These are phyloP conservation scores for Agaricales sp. DNA, from an alignment of 1,284 basidiomycete species.

Conservation along the genomic window DNA sequence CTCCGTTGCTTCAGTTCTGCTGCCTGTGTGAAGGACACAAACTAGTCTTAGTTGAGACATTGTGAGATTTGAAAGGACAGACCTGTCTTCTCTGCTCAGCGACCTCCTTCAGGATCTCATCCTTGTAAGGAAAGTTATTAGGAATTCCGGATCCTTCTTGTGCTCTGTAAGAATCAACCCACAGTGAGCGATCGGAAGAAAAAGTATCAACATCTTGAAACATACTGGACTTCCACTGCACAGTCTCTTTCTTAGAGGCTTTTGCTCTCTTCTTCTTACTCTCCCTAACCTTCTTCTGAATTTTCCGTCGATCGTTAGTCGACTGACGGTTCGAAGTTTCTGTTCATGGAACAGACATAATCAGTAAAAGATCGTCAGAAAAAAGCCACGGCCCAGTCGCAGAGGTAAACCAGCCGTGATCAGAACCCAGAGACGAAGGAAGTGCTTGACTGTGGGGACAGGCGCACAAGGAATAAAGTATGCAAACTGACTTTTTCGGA, in stretches of 20 bases:
- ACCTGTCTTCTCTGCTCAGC: conserved; percentile 71
- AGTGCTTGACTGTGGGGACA: no score
- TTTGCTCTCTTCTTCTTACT: conserved; percentile 71
- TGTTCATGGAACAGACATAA: no score
- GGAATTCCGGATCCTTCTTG: conserved; percentile 88
- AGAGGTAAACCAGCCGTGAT: no score
- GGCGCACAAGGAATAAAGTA: no score
- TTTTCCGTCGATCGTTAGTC: conserved; percentile 66
- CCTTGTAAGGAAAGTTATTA: conserved; percentile 96
- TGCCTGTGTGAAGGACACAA: conserved; percentile 23
- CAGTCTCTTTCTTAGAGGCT: conserved; percentile 69
- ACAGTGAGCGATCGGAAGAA: conserved; percentile 3
- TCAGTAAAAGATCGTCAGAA: no score
- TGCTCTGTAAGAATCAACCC: conserved; percentile 33
- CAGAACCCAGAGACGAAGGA: no score
- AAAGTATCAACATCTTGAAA: conserved; percentile 12
- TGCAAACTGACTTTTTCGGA: no score
- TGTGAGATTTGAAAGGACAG: conserved; percentile 16
- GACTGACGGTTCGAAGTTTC: conserved; percentile 79
- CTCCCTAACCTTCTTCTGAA: conserved; percentile 76
- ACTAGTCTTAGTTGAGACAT: conserved; percentile 3
- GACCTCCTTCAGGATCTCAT: conserved; percentile 89
- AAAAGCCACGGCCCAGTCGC: no score
- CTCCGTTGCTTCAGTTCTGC: conserved; percentile 61
- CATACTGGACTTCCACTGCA: conserved; percentile 86